These are phyloP conservation scores for Choiromyces venosus DNA, from an alignment of 495 filamentous ascomycete species.

Conservation along the genomic window DNA sequence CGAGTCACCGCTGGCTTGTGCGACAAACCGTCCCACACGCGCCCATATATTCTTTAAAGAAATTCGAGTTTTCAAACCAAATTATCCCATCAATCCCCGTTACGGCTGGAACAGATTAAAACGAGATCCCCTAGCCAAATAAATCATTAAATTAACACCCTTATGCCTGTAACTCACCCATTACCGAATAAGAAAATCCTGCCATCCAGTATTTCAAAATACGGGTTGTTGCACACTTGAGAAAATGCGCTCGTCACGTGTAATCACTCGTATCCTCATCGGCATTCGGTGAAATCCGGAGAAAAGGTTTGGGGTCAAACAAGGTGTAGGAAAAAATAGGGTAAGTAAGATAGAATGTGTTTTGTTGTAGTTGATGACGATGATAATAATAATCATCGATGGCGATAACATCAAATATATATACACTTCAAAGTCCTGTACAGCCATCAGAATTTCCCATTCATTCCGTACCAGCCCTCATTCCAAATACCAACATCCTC, in stretches of 20 bases:
- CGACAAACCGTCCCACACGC: not conserved
- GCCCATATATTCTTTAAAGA: not conserved
- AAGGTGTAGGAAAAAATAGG: no score
- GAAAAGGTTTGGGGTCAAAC: no score
- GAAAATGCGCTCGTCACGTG: not conserved
- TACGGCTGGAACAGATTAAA: not conserved
- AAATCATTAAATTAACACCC: not conserved
- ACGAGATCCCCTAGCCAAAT: not conserved
- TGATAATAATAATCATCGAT: no score
- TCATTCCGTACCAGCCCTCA: no score
- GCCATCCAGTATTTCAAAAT: not conserved
- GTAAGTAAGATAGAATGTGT: no score
- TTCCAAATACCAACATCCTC: no score
- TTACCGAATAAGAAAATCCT: not conserved
- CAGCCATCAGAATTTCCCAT: no score
- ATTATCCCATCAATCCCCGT: not conserved
- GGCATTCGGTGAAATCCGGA: no score
- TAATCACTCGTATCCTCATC: not conserved
- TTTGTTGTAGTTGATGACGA: no score
- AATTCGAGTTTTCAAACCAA: not conserved
- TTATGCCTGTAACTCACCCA: not conserved
- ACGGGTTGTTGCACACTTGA: not conserved
- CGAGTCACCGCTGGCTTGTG: not conserved
- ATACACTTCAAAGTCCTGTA: no score
- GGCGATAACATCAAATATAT: no score